phyloP scores from a whole-genome alignment of 2,329 filamentous ascomycete genomes.

The Ascochyta clinopodiicola region DNA sequence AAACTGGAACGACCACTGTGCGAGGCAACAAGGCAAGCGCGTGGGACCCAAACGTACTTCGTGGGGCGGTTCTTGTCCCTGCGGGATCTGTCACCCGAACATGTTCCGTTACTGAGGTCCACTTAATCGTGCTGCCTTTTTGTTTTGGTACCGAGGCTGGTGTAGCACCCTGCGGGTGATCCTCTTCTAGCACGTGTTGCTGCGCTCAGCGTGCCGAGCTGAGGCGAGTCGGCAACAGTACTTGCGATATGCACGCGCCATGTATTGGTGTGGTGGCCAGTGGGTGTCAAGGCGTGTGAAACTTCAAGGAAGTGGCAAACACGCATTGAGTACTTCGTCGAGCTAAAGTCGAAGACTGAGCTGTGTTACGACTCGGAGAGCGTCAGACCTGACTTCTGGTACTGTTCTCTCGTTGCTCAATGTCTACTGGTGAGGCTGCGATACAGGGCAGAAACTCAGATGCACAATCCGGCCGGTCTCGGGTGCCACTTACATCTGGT shows the following conservation, averaged over 20 bases:
- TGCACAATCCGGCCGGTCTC: not conserved
- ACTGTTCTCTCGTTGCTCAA: not conserved
- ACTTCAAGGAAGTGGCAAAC: no score
- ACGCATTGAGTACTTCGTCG: no score
- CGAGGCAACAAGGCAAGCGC: not conserved
- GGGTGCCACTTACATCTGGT: not conserved
- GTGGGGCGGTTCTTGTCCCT: not conserved
- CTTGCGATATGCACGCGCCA: not conserved
- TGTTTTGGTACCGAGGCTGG: conserved; percentile 2
- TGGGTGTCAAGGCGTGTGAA: not conserved
- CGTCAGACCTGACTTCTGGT: not conserved
- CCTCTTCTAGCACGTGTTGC: not conserved
- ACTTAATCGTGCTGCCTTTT: not conserved
- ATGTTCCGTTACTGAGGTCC: not conserved
- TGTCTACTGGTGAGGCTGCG: not conserved
- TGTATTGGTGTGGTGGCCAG: not conserved
- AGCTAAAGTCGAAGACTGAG: not conserved
- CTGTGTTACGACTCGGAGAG: not conserved
- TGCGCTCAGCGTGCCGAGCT: not conserved
- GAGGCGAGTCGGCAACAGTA: not conserved
- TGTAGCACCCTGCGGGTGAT: not conserved
- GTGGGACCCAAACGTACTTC: conserved; percentile 2
- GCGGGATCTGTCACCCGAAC: conserved; percentile 5
- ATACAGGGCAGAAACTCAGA: not conserved
- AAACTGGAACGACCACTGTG: conserved; percentile 2